Base-by-base conservation (phyloP, 441 rosid genomes). In the Capsella rubella region DNA sequence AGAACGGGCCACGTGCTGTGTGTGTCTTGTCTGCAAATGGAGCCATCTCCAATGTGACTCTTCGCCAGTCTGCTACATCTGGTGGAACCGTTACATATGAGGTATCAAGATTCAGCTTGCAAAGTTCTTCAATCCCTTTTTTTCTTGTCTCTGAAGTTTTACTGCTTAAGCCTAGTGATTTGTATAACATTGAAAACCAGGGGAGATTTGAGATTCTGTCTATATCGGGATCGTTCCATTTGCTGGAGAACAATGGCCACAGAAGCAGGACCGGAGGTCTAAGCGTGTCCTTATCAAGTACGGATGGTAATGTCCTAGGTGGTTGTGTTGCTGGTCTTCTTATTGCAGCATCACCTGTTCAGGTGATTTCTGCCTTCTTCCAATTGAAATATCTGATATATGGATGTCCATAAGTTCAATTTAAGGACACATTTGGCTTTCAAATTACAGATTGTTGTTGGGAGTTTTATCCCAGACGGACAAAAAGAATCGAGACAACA, bases 291-390 rank as follows among this genome's bases (percentile, higher is more conserved):
- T 75, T 91, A 66, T 84, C 93, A 9, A 90, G 83, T 49, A 79
- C 87, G 6, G 90, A 85, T 72, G 91, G 95, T 72, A 82, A 74
- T 71, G 86, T 91, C 74, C 74, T 89, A 21, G 97, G 97, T 65
- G 97, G 95, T 21, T 56, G 86, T 40, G 95, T 91, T n/a, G 92
- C 88, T 15, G 97, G 97, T 39, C 82, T 84, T 58, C 88, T 89
- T 13, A 82, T 79, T 25, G 97, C 95, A 53, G 90, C 97, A 66
- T 81, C 93, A 35, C 86, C 86, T 67, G 82, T 91, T 71, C 91
- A 89, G 93, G 95, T 91, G 3, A 34, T 35, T n/a, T 60, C 57
- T 59, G 0, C 63, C 27, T 74, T 29, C 49, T 57, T 53, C 18
- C 21, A 25, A 9, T 49, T 12, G 37, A 46, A 39, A 3, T 25